Evolutionary conservation across 139 green algal species (phyloP).

Genomic region (Tetraselmis striata): DNA sequence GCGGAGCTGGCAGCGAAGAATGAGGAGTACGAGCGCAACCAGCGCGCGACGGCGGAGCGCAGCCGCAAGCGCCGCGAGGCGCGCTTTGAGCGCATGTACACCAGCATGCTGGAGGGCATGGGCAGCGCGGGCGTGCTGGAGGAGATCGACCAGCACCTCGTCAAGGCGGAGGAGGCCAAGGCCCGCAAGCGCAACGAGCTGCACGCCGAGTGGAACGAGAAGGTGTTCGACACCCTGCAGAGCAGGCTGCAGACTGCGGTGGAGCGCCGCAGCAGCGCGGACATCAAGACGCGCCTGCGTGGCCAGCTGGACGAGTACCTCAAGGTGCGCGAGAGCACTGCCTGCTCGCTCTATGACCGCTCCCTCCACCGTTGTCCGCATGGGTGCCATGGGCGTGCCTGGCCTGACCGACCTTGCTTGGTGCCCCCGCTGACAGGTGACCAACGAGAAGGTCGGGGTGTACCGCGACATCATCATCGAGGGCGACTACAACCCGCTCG

Average conservation of each 20-base stretch:
- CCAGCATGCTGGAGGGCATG: slow-evolving; percentile 1
- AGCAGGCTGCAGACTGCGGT: neutral
- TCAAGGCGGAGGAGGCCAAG: neutral
- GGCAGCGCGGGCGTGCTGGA: slow-evolving; percentile 9
- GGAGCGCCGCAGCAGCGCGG: neutral
- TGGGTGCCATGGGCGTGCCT: too few species aligned
- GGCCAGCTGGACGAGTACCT: slow-evolving; percentile 15
- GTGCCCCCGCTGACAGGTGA: too few species aligned
- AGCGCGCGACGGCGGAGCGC: slow-evolving; percentile 8
- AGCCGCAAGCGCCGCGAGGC: slow-evolving; percentile 11
- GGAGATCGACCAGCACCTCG: slow-evolving; percentile 8
- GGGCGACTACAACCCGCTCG: slow-evolving; percentile 50
- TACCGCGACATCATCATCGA: slow-evolving; percentile 57
- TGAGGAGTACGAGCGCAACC: neutral
- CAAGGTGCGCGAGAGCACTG: too few species aligned
- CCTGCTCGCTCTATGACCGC: too few species aligned
- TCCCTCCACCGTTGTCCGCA: too few species aligned
- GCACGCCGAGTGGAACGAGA: slow-evolving; percentile 9
- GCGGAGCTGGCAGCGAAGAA: neutral
- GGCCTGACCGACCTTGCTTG: too few species aligned
- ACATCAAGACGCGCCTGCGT: slow-evolving; percentile 4
- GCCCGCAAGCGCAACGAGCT: slow-evolving; percentile 7
- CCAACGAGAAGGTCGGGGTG: slow-evolving; percentile 46
- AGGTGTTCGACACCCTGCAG: slow-evolving; percentile 20
- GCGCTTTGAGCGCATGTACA: slow-evolving; percentile 7